These are phyloP conservation scores for Pharus latifolius DNA, from an alignment of 176 grass and related monocot genomes.

Conservation along the genomic window DNA sequence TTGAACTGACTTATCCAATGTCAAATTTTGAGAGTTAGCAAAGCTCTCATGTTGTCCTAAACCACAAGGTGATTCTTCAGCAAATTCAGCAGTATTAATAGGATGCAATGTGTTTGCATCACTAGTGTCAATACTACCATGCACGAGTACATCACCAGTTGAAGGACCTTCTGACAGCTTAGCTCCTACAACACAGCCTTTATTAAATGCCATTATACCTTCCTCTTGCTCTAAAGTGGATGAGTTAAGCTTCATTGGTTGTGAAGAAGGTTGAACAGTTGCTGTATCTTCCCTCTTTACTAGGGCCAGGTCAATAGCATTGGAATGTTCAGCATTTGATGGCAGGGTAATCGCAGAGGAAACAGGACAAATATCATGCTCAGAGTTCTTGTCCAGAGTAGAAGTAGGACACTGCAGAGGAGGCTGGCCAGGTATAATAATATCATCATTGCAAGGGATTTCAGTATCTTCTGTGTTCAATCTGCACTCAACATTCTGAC, in stretches of 20 bases:
- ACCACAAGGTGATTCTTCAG: constrained; percentile 31
- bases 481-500: constrained; percentile 12
- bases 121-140: constrained; percentile 7
- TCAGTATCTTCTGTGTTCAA: constrained; percentile 62
- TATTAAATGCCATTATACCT: constrained; percentile 17
- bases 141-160: constrained; percentile 5
- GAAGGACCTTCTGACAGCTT: constrained; percentile 27
- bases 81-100: constrained; percentile 14
- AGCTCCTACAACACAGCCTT: constrained; percentile 21
- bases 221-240: constrained; percentile 36
- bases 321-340: constrained; percentile 25
- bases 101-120: constrained; percentile 38
- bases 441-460: constrained; percentile 58
- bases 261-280: constrained; percentile 16
- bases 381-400: constrained; percentile 23
- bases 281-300: constrained; percentile 37
- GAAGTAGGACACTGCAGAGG: constrained; percentile 9
- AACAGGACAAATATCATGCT: not conserved
- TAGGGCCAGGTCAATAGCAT: constrained; percentile 16
- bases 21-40: constrained; percentile 21
- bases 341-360: constrained; percentile 21
- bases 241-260: constrained; percentile 14
- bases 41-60: constrained; percentile 27
- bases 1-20: constrained; percentile 26
- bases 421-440: constrained; percentile 14